Evolutionary conservation across 2,329 filamentous ascomycete species (phyloP), one percentile per base, ranked within the genome.

Genomic region (Claviceps citrina): DNA sequence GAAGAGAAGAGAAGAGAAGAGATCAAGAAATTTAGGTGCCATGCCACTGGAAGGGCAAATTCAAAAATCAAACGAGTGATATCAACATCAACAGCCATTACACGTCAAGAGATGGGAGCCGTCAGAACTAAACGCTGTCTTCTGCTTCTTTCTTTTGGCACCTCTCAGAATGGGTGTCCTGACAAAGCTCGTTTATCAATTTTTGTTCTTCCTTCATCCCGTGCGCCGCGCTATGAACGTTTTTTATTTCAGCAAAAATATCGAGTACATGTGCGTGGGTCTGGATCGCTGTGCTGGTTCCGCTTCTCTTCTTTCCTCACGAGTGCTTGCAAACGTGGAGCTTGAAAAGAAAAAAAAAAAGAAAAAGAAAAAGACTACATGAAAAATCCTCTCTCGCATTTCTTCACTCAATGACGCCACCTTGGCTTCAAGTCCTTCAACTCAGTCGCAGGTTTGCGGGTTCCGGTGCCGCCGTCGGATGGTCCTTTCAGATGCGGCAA

Each of bases 401-500:
- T n/a, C n/a, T 19, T 25, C 15, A 16, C 16, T 43, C 30, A 59
- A 40, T 49, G 60, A 39, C 66, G 62, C 71, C 71, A 75, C 43
- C 65, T 63, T 12, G 70, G 71, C 50, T 64, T 70, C 36, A 45
- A 48, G 32, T 67, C 65, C 44, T 60, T 64, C 2, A 50, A 37
- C 20, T 63, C 54, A n/a, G 46, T 43, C 3, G 53, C 61, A 36
- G 57, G 56, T 48, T 59, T 61, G 31, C 60, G 57, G 57, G 68
- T 65, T 10, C 62, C 71, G 12, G 58, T 59, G 15, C 59, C 51
- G 20, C 54, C 54, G 6, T 56, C 53, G 16, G 51, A 48, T 31
- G 49, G 57, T 3, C 51, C 48, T 20, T 53, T 65, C 0, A 67
- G 62, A 41, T 68, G 61, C 15, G 74, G 72, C 18, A 78, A 57